Evolutionary conservation across 2,329 filamentous ascomycete species (phyloP), one percentile per base, ranked within the genome.

Genomic region (Diaporthe aspalathi): DNA sequence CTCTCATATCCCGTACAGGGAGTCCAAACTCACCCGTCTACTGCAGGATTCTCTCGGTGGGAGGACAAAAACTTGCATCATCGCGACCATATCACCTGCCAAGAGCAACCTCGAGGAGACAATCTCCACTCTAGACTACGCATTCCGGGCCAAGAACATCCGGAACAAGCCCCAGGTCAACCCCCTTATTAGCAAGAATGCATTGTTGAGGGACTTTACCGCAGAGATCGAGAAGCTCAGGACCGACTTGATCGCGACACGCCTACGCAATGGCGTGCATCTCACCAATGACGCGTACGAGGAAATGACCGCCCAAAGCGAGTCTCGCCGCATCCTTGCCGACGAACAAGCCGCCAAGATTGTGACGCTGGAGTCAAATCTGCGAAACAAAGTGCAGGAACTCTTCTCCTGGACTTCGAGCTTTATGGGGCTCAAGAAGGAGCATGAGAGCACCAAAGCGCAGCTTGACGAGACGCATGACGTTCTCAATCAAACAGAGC

Each of bases 101-200:
- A 97, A 96, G 81, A 95, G 92, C 81, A 99, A 98, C 76, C 86
- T 99, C 1, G 96, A 99, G 78, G 96, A 99, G 81, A 99, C 97
- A 0, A 98, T 99, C 72, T 98, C 96, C 0, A 99, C 97, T 0
- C 87, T 99, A 1, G 96, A 99, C 80, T 99, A 99, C 79, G 97
- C 96, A 14, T 98, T 98, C 83, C 90, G 96, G 57, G 96, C 96
- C 20, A 99, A 99, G 85, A 98, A 99, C 76, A 99, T 99, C 77
- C 93, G 94, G 63, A 99, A 99, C 82, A 98, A 98, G 82, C 97
- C 96, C 0, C 96, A 99, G 78, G 88, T 97, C 76, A 99, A 98
- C 81, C 93, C 94, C 62, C 89, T 94, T 78, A 90, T 98, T 74
- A 95, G 94, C 74, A 99, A 98, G 82, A 97, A 96, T 83, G 97